A percentile compares a stretch with the other conserved stretches of the same genome.
Evolutionary conservation across 2,329 filamentous ascomycete species (phyloP).

Genomic region (Trichoderma pleuroti): DNA sequence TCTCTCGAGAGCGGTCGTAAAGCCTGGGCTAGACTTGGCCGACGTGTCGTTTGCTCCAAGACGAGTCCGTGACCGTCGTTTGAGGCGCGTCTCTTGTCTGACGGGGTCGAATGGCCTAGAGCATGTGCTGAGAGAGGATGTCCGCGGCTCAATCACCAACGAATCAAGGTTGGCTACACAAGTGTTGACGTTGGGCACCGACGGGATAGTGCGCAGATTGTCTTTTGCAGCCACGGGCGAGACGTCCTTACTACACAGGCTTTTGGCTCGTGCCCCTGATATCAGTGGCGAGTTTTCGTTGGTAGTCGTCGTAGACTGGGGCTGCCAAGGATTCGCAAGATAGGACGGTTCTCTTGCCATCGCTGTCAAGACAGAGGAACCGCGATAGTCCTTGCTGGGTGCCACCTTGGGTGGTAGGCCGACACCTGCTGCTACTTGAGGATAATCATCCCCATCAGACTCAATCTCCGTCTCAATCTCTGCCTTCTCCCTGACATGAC

Average conservation of each 20-base stretch:
- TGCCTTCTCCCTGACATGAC: conserved; percentile 48
- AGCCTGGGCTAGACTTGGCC: conserved; percentile 31
- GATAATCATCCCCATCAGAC: conserved; percentile 24
- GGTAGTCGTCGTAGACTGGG: background rate
- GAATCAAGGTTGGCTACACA: background rate
- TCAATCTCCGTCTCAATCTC: conserved; percentile 53
- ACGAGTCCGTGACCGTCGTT: conserved; percentile 25
- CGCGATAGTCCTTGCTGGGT: background rate
- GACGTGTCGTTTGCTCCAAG: conserved; percentile 22
- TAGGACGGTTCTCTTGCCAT: background rate
- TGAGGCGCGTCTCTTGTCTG: conserved; percentile 22
- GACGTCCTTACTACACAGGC: background rate
- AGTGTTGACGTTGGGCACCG: conserved; percentile 24
- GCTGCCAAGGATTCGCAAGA: background rate
- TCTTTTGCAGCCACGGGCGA: conserved; percentile 20
- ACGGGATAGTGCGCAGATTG: conserved; percentile 27
- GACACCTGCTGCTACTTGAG: background rate
- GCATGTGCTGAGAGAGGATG: conserved; percentile 29
- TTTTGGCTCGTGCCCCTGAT: background rate
- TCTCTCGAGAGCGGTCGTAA: conserved; percentile 23
- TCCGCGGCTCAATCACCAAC: conserved; percentile 20
- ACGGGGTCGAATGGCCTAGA: conserved; percentile 19
- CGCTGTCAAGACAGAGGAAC: background rate
- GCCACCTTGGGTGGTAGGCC: conserved; percentile 1
- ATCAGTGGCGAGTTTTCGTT: conserved; percentile 21